Percentiles rank a stretch among this genome's conserved stretches.
phyloP scores from a whole-genome alignment of 2,329 filamentous ascomycete genomes.

The Phaeosphaeriaceae sp. region DNA sequence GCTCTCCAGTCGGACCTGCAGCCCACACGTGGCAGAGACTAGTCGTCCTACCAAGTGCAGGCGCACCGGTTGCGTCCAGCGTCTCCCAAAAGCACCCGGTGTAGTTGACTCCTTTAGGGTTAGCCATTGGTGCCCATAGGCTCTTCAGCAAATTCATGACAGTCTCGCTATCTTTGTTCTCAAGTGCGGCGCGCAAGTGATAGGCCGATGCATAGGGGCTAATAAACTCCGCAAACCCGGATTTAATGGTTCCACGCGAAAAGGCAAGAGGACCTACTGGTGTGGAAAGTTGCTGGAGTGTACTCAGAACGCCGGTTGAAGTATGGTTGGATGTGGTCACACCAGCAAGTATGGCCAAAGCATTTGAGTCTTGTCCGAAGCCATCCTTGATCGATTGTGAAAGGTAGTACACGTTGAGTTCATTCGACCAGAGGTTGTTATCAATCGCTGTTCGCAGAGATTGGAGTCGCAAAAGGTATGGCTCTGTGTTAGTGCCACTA shows the following conservation, averaged over 20 bases:
- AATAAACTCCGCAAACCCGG: conserved; percentile 25
- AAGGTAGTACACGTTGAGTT: conserved; percentile 32
- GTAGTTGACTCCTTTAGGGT: conserved; percentile 30
- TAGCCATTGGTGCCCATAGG: conserved; percentile 33
- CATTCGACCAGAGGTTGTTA: conserved; percentile 20
- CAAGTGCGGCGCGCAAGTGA: conserved; percentile 40
- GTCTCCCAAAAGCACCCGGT: conserved; percentile 43
- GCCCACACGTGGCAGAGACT: conserved; percentile 47
- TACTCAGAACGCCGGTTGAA: conserved; percentile 7
- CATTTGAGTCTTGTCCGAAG: conserved; percentile 43
- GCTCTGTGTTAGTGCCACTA: conserved; percentile 19
- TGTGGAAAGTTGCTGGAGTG: conserved; percentile 22
- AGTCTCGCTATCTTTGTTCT: neutral
- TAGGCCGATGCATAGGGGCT: conserved; percentile 40
- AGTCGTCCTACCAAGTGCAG: conserved; percentile 34
- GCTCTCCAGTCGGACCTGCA: conserved; percentile 42
- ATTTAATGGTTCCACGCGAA: conserved; percentile 7
- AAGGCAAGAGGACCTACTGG: neutral
- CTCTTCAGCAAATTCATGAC: conserved; percentile 8
- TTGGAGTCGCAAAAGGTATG: conserved; percentile 31
- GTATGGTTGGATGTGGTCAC: conserved; percentile 17
- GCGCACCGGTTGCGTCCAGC: conserved; percentile 24
- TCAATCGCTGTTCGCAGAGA: conserved; percentile 31
- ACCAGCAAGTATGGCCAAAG: conserved; percentile 40
- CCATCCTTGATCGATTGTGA: conserved; percentile 18